Evolutionary conservation across 331 rosid genomes (phyloP).

Genomic region (Acacia concinna): DNA sequence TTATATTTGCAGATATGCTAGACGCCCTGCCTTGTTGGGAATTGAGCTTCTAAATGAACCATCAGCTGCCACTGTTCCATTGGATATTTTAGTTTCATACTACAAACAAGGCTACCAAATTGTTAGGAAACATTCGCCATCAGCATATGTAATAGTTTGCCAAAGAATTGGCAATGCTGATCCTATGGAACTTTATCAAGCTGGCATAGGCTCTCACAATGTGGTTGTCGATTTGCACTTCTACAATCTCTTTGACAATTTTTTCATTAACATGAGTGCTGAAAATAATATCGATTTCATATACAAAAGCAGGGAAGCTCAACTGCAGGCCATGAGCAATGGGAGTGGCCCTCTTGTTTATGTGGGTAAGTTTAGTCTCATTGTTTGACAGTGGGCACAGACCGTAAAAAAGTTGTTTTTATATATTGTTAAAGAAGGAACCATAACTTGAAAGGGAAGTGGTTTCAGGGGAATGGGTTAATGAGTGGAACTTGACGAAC

Average conservation of each 20-base stretch:
- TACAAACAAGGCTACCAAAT: conserved; percentile 80
- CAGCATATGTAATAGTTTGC: conserved; percentile 79
- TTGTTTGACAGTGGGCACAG: neutral
- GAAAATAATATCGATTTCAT: conserved; percentile 68
- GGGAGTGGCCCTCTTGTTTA: conserved; percentile 75
- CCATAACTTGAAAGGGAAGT: conserved; percentile 21
- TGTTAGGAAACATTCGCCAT: conserved; percentile 69
- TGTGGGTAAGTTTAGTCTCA: conserved; percentile 48
- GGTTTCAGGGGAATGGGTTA: conserved; percentile 90
- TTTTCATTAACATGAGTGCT: conserved; percentile 67
- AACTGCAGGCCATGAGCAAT: conserved; percentile 57
- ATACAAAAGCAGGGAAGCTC: conserved; percentile 70
- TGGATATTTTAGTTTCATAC: conserved; percentile 61
- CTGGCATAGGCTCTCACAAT: conserved; percentile 70
- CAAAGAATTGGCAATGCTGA: conserved; percentile 88
- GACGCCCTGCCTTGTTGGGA: conserved; percentile 72
- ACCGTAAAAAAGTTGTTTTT: neutral
- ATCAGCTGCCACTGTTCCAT: conserved; percentile 63
- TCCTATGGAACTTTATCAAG: conserved; percentile 83
- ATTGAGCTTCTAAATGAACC: conserved; percentile 94
- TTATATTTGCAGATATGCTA: conserved; percentile 66
- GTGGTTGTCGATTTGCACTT: conserved; percentile 82
- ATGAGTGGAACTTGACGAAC: conserved; percentile 73
- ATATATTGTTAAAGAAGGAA: neutral
- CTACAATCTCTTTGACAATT: conserved; percentile 82